Percentiles rank a stretch among this genome's conserved stretches.
phyloP scores from a whole-genome alignment of 768 basidiomycete species.

The Pleurotus giganteus region DNA sequence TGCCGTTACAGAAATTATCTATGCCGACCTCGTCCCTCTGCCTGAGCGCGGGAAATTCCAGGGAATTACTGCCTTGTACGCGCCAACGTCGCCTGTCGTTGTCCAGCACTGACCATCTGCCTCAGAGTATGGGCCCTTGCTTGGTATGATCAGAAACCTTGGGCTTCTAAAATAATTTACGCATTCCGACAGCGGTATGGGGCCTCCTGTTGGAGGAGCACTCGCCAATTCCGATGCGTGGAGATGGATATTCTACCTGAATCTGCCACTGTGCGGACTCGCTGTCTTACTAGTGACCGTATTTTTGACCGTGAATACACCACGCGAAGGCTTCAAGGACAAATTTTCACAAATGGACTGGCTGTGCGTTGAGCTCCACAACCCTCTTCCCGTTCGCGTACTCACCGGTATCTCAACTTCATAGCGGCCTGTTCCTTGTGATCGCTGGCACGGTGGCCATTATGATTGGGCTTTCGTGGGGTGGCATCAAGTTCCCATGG shows the following conservation, averaged over 20 bases:
- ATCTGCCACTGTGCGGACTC: constrained; percentile 34
- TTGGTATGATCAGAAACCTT: no score
- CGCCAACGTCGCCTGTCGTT: not conserved
- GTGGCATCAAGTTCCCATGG: constrained; percentile 44
- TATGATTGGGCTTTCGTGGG: constrained; percentile 49
- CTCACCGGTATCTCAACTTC: not conserved
- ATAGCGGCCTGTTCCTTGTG: constrained; percentile 41
- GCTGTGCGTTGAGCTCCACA: constrained; percentile 29
- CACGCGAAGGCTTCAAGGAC: constrained; percentile 26
- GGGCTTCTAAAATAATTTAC: no score
- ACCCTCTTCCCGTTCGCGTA: not conserved
- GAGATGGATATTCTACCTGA: constrained; percentile 44
- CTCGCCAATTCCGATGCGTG: constrained; percentile 30
- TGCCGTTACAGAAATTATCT: constrained; percentile 36
- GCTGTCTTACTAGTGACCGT: constrained; percentile 24
- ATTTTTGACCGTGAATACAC: constrained; percentile 32
- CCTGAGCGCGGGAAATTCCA: constrained; percentile 38
- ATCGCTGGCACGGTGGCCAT: constrained; percentile 30
- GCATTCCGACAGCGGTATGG: constrained; percentile 17
- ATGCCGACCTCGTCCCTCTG: constrained; percentile 46
- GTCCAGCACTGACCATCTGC: not conserved
- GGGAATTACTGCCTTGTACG: constrained; percentile 35
- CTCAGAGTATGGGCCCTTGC: constrained; percentile 33
- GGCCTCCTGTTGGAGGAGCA: constrained; percentile 34
- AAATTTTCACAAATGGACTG: constrained; percentile 42